These are phyloP conservation scores for Gloeopeniophorella convolvens DNA, from an alignment of 768 basidiomycete genomes.

Conservation along the genomic window DNA sequence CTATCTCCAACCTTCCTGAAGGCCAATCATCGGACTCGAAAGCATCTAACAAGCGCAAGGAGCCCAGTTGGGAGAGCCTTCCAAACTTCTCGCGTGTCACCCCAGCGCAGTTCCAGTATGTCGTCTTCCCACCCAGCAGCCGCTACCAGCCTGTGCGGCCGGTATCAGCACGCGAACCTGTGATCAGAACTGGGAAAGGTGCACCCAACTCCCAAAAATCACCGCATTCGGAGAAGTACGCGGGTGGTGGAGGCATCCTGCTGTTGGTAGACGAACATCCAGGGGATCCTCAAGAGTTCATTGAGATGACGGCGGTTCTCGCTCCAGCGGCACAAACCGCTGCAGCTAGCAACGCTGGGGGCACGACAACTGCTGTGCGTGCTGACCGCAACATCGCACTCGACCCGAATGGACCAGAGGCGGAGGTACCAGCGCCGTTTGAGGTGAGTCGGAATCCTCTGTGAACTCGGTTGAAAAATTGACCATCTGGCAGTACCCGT, in stretches of 20 bases:
- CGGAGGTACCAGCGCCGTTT: slow-evolving; percentile 70
- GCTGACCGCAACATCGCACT: slow-evolving; percentile 48
- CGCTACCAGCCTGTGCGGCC: slow-evolving; percentile 89
- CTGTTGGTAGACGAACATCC: slow-evolving; percentile 72
- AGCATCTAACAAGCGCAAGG: slow-evolving; percentile 56
- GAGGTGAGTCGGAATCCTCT: slow-evolving; percentile 50
- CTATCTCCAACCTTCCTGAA: slow-evolving; percentile 44
- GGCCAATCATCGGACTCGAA: slow-evolving; percentile 34
- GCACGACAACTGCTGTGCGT: slow-evolving; percentile 24
- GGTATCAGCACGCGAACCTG: slow-evolving; percentile 41
- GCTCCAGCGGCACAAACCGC: slow-evolving; percentile 20
- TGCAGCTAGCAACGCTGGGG: slow-evolving; percentile 29
- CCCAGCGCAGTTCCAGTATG: slow-evolving; percentile 78
- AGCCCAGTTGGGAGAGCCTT: slow-evolving; percentile 69
- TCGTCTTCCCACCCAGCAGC: slow-evolving; percentile 71
- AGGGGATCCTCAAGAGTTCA: slow-evolving; percentile 65
- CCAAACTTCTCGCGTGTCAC: slow-evolving; percentile 91
- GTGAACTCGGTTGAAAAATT: not conserved
- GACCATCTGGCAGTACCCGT: slow-evolving; percentile 52
- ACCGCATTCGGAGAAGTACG: slow-evolving; percentile 50
- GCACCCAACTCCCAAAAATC: slow-evolving; percentile 23
- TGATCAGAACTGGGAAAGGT: slow-evolving; percentile 23
- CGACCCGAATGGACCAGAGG: slow-evolving; percentile 66
- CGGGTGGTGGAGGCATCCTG: slow-evolving; percentile 83
- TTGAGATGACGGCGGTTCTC: slow-evolving; percentile 44